A percentile compares a stretch with the other conserved stretches of the same genome.
Conservation (phyloP, 2,329 filamentous ascomycete genomes). For the Elsinoe ampelina region DNA sequence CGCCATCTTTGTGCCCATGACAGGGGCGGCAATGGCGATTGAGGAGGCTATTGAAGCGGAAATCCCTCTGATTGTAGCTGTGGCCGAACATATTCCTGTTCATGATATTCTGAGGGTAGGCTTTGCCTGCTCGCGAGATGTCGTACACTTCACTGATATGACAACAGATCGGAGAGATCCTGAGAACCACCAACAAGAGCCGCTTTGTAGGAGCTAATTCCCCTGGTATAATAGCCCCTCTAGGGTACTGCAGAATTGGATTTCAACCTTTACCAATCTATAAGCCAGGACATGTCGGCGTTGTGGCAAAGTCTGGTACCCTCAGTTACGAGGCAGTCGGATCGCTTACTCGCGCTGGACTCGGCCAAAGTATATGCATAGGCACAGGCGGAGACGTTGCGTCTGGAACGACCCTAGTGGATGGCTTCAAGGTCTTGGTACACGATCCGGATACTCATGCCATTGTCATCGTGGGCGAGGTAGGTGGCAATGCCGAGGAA, state of each 20-base stretch:
- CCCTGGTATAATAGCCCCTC: conserved; percentile 66
- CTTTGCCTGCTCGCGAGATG: neutral
- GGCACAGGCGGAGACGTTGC: conserved; percentile 70
- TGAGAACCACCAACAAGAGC: conserved; percentile 34
- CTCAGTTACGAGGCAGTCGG: conserved; percentile 73
- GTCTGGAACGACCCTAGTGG: conserved; percentile 64
- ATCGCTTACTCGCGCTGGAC: conserved; percentile 60
- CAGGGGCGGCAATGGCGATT: conserved; percentile 62
- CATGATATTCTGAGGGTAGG: conserved; percentile 64
- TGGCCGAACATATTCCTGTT: conserved; percentile 70
- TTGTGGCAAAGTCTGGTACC: conserved; percentile 73
- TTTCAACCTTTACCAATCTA: conserved; percentile 72
- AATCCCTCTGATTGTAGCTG: conserved; percentile 66
- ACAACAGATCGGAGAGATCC: neutral
- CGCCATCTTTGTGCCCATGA: conserved; percentile 70
- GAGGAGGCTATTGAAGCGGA: conserved; percentile 73
- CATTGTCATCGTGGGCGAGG: conserved; percentile 63
- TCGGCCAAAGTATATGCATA: conserved; percentile 69
- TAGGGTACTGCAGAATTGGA: conserved; percentile 58
- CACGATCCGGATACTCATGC: conserved; percentile 59
- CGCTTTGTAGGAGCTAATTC: conserved; percentile 73
- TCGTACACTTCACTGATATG: neutral
- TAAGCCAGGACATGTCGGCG: conserved; percentile 58
- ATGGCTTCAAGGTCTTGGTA: conserved; percentile 58
- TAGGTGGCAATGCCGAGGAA: conserved; percentile 60